Evolutionary conservation across 2,329 filamentous ascomycete genomes (phyloP).

Genomic region (Zarea fungicola): DNA sequence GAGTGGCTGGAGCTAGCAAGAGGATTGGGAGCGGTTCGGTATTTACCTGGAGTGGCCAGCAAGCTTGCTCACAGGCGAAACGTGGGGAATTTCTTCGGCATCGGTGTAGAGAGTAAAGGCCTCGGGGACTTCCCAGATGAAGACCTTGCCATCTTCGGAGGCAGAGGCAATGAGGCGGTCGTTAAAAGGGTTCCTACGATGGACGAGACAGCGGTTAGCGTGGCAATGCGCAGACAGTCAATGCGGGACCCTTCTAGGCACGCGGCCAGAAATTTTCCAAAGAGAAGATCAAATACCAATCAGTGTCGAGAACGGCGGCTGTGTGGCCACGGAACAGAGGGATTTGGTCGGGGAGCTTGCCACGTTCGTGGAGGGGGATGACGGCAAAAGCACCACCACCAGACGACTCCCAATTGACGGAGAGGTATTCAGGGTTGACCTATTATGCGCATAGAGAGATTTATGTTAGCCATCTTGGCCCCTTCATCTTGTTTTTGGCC

Average conservation of each 20-base stretch:
- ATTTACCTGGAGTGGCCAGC: conserved; percentile 76
- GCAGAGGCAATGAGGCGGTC: conserved; percentile 88
- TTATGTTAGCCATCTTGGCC: conserved; percentile 16
- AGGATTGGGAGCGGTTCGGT: not conserved
- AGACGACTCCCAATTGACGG: conserved; percentile 97
- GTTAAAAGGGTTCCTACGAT: conserved; percentile 84
- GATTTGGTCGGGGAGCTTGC: conserved; percentile 86
- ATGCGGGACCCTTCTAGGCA: too few relatives aligned
- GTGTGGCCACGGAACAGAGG: conserved; percentile 96
- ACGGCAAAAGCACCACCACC: conserved; percentile 96
- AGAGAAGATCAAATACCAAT: conserved; percentile 60
- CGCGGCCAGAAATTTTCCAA: not conserved
- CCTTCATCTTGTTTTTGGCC: not conserved
- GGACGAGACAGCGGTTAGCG: not conserved
- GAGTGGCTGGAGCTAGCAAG: too few relatives aligned
- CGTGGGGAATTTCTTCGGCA: conserved; percentile 75
- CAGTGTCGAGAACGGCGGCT: conserved; percentile 90
- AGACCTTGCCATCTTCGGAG: conserved; percentile 95
- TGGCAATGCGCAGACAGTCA: not conserved
- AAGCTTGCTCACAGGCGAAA: conserved; percentile 75
- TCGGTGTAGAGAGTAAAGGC: conserved; percentile 81
- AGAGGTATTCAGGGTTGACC: conserved; percentile 93
- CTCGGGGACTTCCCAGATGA: conserved; percentile 91
- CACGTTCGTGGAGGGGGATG: conserved; percentile 82
- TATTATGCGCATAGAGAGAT: conserved; percentile 35